Evolutionary conservation across 2,329 filamentous ascomycete genomes (phyloP).

Genomic region (Periconia sp.): DNA sequence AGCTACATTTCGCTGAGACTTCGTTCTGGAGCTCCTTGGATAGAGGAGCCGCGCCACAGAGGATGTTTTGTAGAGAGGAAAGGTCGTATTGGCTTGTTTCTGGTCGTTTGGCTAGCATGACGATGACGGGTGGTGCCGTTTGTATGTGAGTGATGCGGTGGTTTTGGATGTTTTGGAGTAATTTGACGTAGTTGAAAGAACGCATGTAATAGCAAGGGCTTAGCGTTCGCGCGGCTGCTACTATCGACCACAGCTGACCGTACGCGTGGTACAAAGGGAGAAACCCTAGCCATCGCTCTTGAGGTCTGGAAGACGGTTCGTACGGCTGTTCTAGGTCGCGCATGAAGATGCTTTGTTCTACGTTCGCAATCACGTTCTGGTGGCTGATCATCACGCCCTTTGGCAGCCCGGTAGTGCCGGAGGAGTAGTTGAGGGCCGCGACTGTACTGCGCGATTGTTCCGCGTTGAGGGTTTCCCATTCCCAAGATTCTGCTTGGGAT

Average conservation of each 20-base stretch:
- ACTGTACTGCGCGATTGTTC: conserved; percentile 37
- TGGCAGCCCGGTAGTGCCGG: conserved; percentile 42
- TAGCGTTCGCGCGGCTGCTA: conserved; percentile 34
- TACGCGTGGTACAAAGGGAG: conserved; percentile 49
- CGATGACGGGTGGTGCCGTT: conserved; percentile 42
- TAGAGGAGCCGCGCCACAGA: conserved; percentile 45
- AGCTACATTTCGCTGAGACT: conserved; percentile 35
- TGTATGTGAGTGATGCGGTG: conserved; percentile 45
- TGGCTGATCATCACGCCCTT: conserved; percentile 51
- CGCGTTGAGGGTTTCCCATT: conserved; percentile 44
- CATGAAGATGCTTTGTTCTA: conserved; percentile 43
- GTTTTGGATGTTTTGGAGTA: conserved; percentile 38
- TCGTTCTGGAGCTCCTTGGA: conserved; percentile 42
- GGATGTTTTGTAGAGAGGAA: conserved; percentile 33
- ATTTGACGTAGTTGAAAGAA: conserved; percentile 38
- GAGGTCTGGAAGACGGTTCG: conserved; percentile 15
- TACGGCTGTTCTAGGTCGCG: conserved; percentile 37
- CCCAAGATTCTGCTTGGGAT: conserved; percentile 41
- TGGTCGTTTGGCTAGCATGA: conserved; percentile 41
- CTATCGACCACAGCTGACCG: conserved; percentile 44
- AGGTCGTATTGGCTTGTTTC: conserved; percentile 40
- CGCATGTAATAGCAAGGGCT: conserved; percentile 44
- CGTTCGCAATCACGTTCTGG: conserved; percentile 46
- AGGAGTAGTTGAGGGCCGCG: conserved; percentile 22
- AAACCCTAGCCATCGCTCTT: conserved; percentile 46